Base-by-base conservation (phyloP, 1,139 yeast genomes). In the Magnusiomyces clavatus region DNA sequence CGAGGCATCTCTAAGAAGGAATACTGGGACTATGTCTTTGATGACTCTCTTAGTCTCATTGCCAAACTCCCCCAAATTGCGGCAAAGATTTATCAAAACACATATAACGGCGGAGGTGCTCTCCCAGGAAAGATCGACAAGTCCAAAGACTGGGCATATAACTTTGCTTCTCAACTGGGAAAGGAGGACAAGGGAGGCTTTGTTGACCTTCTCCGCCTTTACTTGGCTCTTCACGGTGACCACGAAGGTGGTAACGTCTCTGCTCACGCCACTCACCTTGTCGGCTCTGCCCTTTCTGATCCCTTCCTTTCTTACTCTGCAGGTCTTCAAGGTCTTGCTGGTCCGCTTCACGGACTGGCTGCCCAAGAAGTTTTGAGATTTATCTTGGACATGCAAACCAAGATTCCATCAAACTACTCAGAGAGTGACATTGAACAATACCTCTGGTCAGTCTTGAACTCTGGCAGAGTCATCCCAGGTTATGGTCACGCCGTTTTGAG, bases 221-320 rank as follows among this genome's bases (percentile, higher is more conserved):
- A 90, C 79, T 79, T 88, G 69, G 87, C 96, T 61, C 84, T 90
- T 67, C 97, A 90, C 77, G 89, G 95, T 53, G 97, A 90, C 73
- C 97, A 90, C 76, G 97, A 90, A 77, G 97, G 97, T 76, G 97
- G 97, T 74, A 90, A 90, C 69, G 97, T 90, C 58, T 87, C 96
- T 58, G 97, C 97, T 51, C 97, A 90, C 77, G 82, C 97, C 65
- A 89, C 97, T 61, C 97, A 90, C 75, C 79, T 90, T 73, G 97
- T 90, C 60, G 97, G 97, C 63, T 86, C 96, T 39, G 97, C 97
- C 54, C 80, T 90, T 64, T 83, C 96, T 29, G 89, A 95, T 55
- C 97, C 97, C 68, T 88, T 79, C 80, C 78, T 90, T 67, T 86
- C 96, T 47, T 82, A 87, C 64, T 84, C 97, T 58, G 96, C 97